phyloP scores from a whole-genome alignment of 768 basidiomycete species.

The Tylopilus plumbeoviolaceoides region DNA sequence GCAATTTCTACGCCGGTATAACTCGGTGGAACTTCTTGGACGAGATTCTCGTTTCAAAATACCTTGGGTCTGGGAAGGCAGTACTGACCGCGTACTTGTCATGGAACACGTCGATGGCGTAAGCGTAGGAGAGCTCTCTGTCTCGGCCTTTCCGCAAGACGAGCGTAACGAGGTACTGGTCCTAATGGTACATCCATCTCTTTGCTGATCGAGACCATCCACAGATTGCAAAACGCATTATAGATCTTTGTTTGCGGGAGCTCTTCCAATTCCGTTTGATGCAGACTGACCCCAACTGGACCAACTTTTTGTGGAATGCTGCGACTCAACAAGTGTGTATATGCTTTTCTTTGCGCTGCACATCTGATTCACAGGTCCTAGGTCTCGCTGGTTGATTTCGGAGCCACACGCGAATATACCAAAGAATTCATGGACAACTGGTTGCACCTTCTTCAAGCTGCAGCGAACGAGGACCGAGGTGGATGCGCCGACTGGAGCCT shows the following conservation, averaged over 20 bases:
- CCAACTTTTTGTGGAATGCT: conserved; percentile 90
- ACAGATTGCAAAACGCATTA: conserved; percentile 79
- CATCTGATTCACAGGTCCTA: conserved; percentile 22
- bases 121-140: conserved; percentile 67
- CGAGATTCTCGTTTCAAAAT: conserved; percentile 69
- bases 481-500: conserved; percentile 70
- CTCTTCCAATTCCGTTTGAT: conserved; percentile 88
- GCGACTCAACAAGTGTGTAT: conserved; percentile 51
- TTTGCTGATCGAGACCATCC: background rate
- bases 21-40: conserved; percentile 45
- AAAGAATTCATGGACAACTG: conserved; percentile 86
- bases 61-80: conserved; percentile 82
- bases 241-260: conserved; percentile 86
- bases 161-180: conserved; percentile 70
- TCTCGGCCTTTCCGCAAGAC: conserved; percentile 51
- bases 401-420: conserved; percentile 85
- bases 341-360: background rate
- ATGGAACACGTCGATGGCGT: conserved; percentile 83
- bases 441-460: conserved; percentile 79
- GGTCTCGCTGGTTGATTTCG: conserved; percentile 93
- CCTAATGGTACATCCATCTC: background rate
- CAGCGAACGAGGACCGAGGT: conserved; percentile 60
- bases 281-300: conserved; percentile 99
- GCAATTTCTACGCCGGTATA: conserved; percentile 59
- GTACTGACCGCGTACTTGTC: conserved; percentile 79